phyloP scores from a whole-genome alignment of 2,329 filamentous ascomycete species.

The Ophiognomonia clavigignenti-juglandacearum region DNA sequence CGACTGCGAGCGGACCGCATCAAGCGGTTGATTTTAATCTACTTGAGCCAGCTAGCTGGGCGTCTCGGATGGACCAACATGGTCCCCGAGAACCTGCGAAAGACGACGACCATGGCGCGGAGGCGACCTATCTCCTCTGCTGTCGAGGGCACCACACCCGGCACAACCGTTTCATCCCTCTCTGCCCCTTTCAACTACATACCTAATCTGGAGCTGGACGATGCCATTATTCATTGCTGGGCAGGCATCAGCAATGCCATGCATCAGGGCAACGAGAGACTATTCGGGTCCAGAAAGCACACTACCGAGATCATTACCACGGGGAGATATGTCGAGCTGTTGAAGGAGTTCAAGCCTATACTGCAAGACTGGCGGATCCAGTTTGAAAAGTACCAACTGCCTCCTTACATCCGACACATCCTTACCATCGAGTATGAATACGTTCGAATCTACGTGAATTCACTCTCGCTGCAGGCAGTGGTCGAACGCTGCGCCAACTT shows the following conservation, averaged over 20 bases:
- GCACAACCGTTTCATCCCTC: slow-evolving; percentile 51
- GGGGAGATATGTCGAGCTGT: slow-evolving; percentile 74
- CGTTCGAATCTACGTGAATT: slow-evolving; percentile 91
- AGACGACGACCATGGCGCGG: slow-evolving; percentile 45
- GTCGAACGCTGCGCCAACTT: slow-evolving; percentile 87
- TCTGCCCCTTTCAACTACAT: slow-evolving; percentile 61
- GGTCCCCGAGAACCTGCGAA: slow-evolving; percentile 67
- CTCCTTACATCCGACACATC: slow-evolving; percentile 66
- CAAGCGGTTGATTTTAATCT: slow-evolving; percentile 81
- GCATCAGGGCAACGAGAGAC: slow-evolving; percentile 80
- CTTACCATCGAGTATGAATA: slow-evolving; percentile 95
- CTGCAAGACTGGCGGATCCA: slow-evolving; percentile 74
- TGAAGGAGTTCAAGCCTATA: slow-evolving; percentile 77
- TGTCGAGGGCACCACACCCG: slow-evolving; percentile 53
- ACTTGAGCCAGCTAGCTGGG: slow-evolving; percentile 89
- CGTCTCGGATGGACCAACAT: slow-evolving; percentile 90
- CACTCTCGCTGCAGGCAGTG: slow-evolving; percentile 86
- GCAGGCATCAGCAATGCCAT: slow-evolving; percentile 88
- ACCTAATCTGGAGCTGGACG: slow-evolving; percentile 61
- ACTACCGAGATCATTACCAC: slow-evolving; percentile 86
- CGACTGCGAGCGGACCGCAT: slow-evolving; percentile 75
- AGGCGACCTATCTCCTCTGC: slow-evolving; percentile 33
- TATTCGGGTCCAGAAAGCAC: slow-evolving; percentile 83
- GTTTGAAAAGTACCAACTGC: slow-evolving; percentile 72
- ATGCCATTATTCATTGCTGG: slow-evolving; percentile 82